Percentiles rank a stretch among this genome's conserved stretches.
These are phyloP conservation scores for Aspergillus sp. DNA, from an alignment of 2,329 filamentous ascomycete genomes.

Conservation along the genomic window DNA sequence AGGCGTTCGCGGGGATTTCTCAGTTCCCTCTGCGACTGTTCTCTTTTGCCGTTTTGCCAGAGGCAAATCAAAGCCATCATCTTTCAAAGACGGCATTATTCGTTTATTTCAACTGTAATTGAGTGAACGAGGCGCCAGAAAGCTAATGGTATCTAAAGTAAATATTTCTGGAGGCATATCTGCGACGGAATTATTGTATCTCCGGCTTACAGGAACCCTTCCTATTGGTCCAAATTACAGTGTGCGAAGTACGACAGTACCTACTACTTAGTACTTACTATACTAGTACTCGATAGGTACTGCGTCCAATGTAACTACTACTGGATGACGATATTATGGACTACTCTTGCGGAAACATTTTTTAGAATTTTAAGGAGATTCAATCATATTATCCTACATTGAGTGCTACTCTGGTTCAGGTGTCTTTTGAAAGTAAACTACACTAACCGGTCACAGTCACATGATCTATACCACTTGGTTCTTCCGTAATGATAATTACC, in stretches of 20 bases:
- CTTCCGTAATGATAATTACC: no score
- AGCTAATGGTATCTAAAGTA: not conserved
- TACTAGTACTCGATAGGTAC: not conserved
- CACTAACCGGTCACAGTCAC: no score
- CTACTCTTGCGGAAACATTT: no score
- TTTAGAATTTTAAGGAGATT: no score
- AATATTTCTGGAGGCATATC: not conserved
- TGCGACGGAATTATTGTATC: constrained; percentile 4
- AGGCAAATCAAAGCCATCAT: constrained; percentile 61
- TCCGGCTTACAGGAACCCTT: not conserved
- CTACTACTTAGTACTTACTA: not conserved
- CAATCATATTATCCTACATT: no score
- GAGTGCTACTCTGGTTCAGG: no score
- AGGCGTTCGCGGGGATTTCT: constrained; percentile 46
- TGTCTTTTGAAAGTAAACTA: no score
- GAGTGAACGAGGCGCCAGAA: not conserved
- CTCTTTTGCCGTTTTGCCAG: constrained; percentile 77
- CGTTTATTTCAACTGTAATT: not conserved
- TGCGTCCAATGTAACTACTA: not conserved
- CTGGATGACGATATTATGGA: not conserved
- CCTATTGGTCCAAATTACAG: not conserved
- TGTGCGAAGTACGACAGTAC: no score
- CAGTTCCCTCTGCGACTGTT: constrained; percentile 38
- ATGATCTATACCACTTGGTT: no score
- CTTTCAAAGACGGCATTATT: constrained; percentile 49